Base-by-base conservation (phyloP, 2,329 filamentous ascomycete genomes). In the Cadophora malorum region DNA sequence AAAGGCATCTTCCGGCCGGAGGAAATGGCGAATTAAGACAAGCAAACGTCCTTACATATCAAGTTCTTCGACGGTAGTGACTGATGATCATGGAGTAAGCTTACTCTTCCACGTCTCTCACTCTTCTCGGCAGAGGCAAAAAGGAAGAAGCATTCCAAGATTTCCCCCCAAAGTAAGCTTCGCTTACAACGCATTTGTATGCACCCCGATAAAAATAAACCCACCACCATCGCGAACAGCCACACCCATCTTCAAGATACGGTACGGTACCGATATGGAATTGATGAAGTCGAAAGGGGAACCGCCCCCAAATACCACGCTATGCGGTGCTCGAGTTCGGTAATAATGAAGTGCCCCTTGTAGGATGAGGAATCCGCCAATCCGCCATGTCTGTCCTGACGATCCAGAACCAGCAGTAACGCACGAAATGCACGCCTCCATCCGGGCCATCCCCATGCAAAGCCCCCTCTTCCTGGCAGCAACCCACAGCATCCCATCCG, bases 181-280 rank as follows among this genome's bases (percentile, higher is more conserved):
- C 31, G 31, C 33, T 23, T 56, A 45, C 41, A 19, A 6, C 16
- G 14, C 41, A 45, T 45, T 5, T 38, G 35, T 35, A 28, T 56
- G 53, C n/a, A 35, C 53, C 16, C 33, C 53, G 53, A 35, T 56
- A 56, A 56, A 58, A 58, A 58, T 58, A 58, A 58, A 21, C 31
- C 31, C 35, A 38, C 35, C 35, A 9, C 35, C 35, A 38, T 38
- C 35, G 12, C 35, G 8, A 38, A 38, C 35, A 38, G 12, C 35
- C 35, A 38, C 35, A 38, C 35, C 41, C 35, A 28, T 14, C 35
- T 41, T 41, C 35, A 41, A 41, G 14, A 14, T 41, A 7, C 35
- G 35, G 41, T 45, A 19, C 41, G 19, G 55, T 38, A 41, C 31
- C 33, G 33, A 16, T 23, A 9, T 45, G 14, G 41, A 45, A 45